Conservation (phyloP, 306 rosid species). For the Ceratonia siliqua region DNA sequence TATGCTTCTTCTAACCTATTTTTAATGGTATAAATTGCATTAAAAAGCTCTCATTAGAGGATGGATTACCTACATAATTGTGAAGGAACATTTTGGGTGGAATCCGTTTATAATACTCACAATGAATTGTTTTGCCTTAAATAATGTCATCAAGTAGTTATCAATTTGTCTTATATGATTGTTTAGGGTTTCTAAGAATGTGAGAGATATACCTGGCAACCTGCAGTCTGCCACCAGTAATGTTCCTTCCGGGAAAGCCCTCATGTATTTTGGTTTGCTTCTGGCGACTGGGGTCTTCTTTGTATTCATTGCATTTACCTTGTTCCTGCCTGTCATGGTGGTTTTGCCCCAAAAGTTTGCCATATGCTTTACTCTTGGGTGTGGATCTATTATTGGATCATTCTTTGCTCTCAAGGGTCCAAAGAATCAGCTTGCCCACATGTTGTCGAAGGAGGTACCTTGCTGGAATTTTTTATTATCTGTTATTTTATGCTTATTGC, state of each 20-base stretch:
- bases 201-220: constrained; percentile 88
- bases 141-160: not conserved
- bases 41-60: not conserved
- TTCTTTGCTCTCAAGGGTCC: constrained; percentile 90
- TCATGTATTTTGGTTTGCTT: constrained; percentile 79
- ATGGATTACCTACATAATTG: not conserved
- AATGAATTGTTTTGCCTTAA: constrained; percentile 14
- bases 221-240: constrained; percentile 81
- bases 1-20: not conserved
- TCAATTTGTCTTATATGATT: constrained; percentile 23
- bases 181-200: constrained; percentile 85
- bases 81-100: constrained; percentile 5
- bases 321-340: constrained; percentile 95
- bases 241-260: constrained; percentile 90
- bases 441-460: constrained; percentile 81
- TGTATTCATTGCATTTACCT: constrained; percentile 79
- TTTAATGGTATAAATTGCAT: not conserved
- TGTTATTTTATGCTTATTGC: constrained; percentile 8
- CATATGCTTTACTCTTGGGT: constrained; percentile 88
- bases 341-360: constrained; percentile 94
- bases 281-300: constrained; percentile 87
- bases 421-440: constrained; percentile 76
- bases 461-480: constrained; percentile 9
- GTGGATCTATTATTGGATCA: constrained; percentile 81
- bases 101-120: not conserved